phyloP scores from a whole-genome alignment of 73 alveolate species.

The Paramecium sonneborni region DNA sequence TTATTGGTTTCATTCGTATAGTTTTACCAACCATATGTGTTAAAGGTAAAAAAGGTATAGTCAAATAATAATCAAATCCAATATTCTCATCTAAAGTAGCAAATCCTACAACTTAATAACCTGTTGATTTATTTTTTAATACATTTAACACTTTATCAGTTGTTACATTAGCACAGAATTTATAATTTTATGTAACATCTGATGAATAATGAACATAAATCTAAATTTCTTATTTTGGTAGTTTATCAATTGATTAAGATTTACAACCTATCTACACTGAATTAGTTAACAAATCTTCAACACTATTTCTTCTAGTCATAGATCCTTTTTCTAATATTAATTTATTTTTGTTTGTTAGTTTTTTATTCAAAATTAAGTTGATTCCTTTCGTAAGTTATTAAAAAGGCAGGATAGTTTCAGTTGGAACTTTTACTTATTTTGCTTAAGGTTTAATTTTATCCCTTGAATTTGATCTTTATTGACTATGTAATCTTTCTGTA shows the following conservation, averaged over 20 bases:
- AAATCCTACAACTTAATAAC: conserved; percentile 15
- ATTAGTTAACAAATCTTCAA: not conserved
- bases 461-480: not conserved
- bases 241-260: conserved; percentile 18
- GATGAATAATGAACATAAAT: not conserved
- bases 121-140: not conserved
- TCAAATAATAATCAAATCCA: conserved; percentile 49
- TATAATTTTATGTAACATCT: not conserved
- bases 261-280: not conserved
- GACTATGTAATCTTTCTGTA: conserved; percentile 35
- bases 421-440: not conserved
- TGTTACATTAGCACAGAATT: not conserved
- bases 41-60: conserved; percentile 45
- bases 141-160: not conserved
- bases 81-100: conserved; percentile 38
- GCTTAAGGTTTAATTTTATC: not conserved
- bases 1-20: not conserved
- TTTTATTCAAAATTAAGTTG: not conserved
- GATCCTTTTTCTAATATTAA: conserved; percentile 31
- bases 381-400: not conserved
- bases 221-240: not conserved
- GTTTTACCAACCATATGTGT: conserved; percentile 2
- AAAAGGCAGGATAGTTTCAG: conserved; percentile 34
- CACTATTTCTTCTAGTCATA: conserved; percentile 35
- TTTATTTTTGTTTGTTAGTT: not conserved